Evolutionary conservation across 495 filamentous ascomycete species (phyloP).

Genomic region (Aspergillus coremiiformis): DNA sequence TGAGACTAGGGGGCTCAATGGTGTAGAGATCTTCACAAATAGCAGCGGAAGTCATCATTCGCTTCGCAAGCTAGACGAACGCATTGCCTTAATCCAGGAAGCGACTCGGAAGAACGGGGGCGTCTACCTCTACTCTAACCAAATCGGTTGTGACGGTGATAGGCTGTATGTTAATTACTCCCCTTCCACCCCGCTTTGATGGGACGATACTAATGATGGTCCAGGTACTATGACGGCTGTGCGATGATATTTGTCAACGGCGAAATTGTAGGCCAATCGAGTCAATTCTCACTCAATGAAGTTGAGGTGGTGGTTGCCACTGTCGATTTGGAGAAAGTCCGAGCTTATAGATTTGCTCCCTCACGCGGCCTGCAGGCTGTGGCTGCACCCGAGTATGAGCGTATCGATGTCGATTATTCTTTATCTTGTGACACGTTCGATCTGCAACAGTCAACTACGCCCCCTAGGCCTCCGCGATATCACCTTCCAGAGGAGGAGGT

Average conservation of each 20-base stretch:
- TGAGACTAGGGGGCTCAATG: too few species aligned
- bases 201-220: too few species aligned
- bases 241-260: slow-evolving; percentile 74
- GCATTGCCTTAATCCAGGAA: slow-evolving; percentile 67
- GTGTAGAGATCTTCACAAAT: slow-evolving; percentile 73
- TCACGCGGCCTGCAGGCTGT: slow-evolving; percentile 38
- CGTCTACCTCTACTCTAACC: slow-evolving; percentile 69
- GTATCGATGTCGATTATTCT: too few species aligned
- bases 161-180: too few species aligned
- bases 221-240: slow-evolving; percentile 72
- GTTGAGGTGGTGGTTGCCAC: slow-evolving; percentile 82
- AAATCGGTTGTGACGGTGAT: slow-evolving; percentile 69
- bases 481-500: slow-evolving; percentile 72
- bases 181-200: too few species aligned
- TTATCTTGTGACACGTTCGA: too few species aligned
- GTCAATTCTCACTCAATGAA: slow-evolving; percentile 69
- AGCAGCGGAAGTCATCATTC: slow-evolving; percentile 65
- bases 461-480: slow-evolving; percentile 44
- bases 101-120: slow-evolving; percentile 77
- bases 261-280: slow-evolving; percentile 59
- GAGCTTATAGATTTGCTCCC: slow-evolving; percentile 29
- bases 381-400: too few species aligned
- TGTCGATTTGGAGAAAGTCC: slow-evolving; percentile 65
- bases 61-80: slow-evolving; percentile 65
- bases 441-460: slow-evolving; percentile 35